phyloP scores from a whole-genome alignment of 2,329 filamentous ascomycete species.

The Aspergillus pseudoviridinutans region DNA sequence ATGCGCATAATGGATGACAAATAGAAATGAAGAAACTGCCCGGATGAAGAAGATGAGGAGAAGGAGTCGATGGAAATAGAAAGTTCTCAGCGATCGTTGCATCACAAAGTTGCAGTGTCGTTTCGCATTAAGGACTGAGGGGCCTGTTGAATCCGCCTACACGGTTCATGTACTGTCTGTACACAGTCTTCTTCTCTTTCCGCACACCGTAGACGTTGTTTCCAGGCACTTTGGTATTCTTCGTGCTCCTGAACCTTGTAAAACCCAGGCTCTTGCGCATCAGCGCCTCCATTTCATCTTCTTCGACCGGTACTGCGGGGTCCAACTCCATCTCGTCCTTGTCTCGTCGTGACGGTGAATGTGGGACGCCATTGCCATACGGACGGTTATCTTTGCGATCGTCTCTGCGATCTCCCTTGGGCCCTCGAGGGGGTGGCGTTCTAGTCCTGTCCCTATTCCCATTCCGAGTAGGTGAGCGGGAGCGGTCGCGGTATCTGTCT shows the following conservation, averaged over 20 bases:
- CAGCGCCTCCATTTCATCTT: slow-evolving; percentile 64
- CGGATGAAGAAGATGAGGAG: not conserved
- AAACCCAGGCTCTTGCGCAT: slow-evolving; percentile 93
- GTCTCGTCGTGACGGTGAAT: slow-evolving; percentile 19
- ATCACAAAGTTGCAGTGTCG: not conserved
- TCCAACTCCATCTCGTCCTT: slow-evolving; percentile 35
- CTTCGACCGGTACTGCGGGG: slow-evolving; percentile 48
- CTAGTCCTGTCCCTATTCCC: slow-evolving; percentile 32
- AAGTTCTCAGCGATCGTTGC: not conserved
- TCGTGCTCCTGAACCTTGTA: slow-evolving; percentile 76
- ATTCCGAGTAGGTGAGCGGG: slow-evolving; percentile 35
- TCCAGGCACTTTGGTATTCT: slow-evolving; percentile 81
- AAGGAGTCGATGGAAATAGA: not conserved
- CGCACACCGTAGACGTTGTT: slow-evolving; percentile 79
- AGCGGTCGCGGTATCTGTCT: slow-evolving; percentile 34
- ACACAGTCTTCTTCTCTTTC: slow-evolving; percentile 93
- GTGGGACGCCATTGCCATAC: slow-evolving; percentile 22
- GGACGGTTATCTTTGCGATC: slow-evolving; percentile 26
- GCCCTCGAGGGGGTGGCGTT: slow-evolving; percentile 35
- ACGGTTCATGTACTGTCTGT: slow-evolving; percentile 86
- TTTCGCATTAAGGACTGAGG: slow-evolving; percentile 43
- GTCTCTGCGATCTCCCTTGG: slow-evolving; percentile 29
- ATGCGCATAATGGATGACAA: not conserved
- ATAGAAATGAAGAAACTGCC: not conserved
- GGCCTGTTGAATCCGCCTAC: slow-evolving; percentile 49